These are phyloP conservation scores for Cladophialophora chaetospira DNA, from an alignment of 2,329 filamentous ascomycete genomes.

Conservation along the genomic window DNA sequence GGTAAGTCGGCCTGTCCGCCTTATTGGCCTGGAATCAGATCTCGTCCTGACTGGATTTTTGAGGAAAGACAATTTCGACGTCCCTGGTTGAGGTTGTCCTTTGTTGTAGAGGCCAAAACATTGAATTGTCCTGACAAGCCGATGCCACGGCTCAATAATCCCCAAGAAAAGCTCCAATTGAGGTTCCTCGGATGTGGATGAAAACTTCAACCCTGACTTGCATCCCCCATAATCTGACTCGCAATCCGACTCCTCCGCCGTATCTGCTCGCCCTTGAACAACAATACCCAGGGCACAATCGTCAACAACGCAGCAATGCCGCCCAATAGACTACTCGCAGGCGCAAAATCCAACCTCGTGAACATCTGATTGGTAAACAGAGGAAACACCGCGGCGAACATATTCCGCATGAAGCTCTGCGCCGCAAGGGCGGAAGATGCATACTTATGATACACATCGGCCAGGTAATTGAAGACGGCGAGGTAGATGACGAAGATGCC, in stretches of 20 bases:
- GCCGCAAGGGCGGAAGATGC: slow-evolving; percentile 84
- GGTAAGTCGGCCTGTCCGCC: too few relatives aligned
- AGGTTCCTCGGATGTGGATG: too few relatives aligned
- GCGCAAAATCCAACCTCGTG: slow-evolving; percentile 67
- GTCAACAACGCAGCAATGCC: slow-evolving; percentile 69
- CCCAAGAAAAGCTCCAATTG: too few relatives aligned
- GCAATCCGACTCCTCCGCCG: slow-evolving; percentile 76
- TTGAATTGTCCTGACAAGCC: too few relatives aligned
- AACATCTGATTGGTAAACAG: slow-evolving; percentile 76
- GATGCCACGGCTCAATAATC: too few relatives aligned
- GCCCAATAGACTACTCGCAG: slow-evolving; percentile 74
- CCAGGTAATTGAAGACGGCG: slow-evolving; percentile 89
- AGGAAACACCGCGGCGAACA: slow-evolving; percentile 79
- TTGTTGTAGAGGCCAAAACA: too few relatives aligned
- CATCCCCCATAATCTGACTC: slow-evolving; percentile 39
- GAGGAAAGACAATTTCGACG: too few relatives aligned
- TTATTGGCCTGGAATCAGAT: too few relatives aligned
- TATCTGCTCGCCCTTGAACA: slow-evolving; percentile 76
- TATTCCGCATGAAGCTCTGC: slow-evolving; percentile 82
- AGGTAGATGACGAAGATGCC: slow-evolving; percentile 86
- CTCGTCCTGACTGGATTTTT: too few relatives aligned
- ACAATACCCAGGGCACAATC: slow-evolving; percentile 82
- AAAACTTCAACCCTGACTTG: too few relatives aligned
- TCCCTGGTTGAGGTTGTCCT: too few relatives aligned
- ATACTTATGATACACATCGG: slow-evolving; percentile 82